phyloP scores from a whole-genome alignment of 1,284 basidiomycete species.

The Ustilago nuda region DNA sequence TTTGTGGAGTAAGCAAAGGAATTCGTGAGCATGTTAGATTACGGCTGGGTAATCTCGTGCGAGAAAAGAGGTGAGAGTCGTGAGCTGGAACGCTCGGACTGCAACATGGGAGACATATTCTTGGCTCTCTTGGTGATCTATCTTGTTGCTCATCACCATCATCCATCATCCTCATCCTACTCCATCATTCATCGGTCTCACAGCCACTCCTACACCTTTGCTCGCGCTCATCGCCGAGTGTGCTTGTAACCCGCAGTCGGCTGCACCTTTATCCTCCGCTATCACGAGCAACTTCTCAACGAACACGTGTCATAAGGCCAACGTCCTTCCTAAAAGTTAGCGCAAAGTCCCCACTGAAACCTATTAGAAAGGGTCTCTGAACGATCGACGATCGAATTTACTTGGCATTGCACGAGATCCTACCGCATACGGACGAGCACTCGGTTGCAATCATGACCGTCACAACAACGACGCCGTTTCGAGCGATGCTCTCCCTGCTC shows the following conservation, averaged over 20 bases:
- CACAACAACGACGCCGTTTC: not conserved
- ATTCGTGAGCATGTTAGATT: not conserved
- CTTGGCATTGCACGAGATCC: too few relatives aligned
- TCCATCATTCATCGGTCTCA: not conserved
- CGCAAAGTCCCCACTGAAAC: too few relatives aligned
- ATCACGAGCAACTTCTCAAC: not conserved
- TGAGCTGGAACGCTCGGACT: slow-evolving; percentile 23
- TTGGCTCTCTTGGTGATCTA: not conserved
- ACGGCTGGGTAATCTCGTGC: slow-evolving; percentile 14
- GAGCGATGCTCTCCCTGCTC: not conserved
- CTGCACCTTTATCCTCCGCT: not conserved
- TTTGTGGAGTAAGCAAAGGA: not conserved
- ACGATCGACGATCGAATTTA: too few relatives aligned
- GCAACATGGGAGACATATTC: not conserved
- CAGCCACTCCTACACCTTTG: not conserved
- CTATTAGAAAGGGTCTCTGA: too few relatives aligned
- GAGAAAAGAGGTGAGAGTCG: slow-evolving; percentile 1
- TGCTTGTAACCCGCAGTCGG: not conserved
- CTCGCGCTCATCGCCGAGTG: not conserved
- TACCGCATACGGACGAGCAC: too few relatives aligned
- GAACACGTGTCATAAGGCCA: not conserved
- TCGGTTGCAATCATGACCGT: not conserved
- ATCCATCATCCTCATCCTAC: not conserved
- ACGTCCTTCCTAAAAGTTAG: not conserved
- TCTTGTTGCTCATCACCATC: not conserved